Evolutionary conservation across 805 yeast genomes (phyloP).

Genomic region (Yamadazyma scolyti): DNA sequence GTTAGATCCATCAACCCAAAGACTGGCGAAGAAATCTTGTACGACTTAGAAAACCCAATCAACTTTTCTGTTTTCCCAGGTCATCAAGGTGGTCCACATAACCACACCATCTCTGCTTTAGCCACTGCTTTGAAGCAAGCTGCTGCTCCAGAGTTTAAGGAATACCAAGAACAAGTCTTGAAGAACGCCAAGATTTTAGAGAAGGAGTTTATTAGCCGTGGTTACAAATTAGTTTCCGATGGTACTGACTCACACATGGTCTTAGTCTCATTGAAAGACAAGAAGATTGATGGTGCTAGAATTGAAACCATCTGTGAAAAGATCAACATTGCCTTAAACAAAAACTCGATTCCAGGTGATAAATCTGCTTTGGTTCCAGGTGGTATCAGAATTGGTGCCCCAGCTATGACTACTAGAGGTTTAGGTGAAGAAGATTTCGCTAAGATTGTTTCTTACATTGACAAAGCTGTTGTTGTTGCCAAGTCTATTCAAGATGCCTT

Average conservation of each 20-base stretch:
- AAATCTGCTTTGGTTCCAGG: constrained; percentile 95
- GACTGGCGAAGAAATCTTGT: constrained; percentile 85
- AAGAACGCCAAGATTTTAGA: constrained; percentile 86
- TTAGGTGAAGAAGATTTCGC: constrained; percentile 82
- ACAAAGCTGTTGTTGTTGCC: constrained; percentile 75
- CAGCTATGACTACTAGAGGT: constrained; percentile 98
- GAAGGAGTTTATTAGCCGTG: constrained; percentile 61
- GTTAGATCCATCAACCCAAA: constrained; percentile 84
- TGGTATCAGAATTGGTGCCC: constrained; percentile 96
- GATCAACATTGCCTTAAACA: constrained; percentile 92
- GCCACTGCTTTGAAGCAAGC: constrained; percentile 98
- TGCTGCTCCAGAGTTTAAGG: constrained; percentile 81
- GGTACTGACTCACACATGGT: constrained; percentile 99
- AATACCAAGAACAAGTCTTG: constrained; percentile 84
- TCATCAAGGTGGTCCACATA: constrained; percentile 99
- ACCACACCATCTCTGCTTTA: constrained; percentile 96
- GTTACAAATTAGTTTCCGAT: constrained; percentile 80
- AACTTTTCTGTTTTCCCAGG: constrained; percentile 99
- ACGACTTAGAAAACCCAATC: constrained; percentile 91
- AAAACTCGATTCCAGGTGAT: constrained; percentile 98
- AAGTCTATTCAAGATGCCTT: constrained; percentile 69
- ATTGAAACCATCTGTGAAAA: constrained; percentile 93
- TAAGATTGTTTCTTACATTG: constrained; percentile 75
- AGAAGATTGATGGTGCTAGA: constrained; percentile 95
- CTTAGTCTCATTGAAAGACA: constrained; percentile 80